A percentile compares a stretch with the other conserved stretches of the same genome.
Conservation (phyloP, 1,284 basidiomycete genomes). For the Trichosporon sp. region DNA sequence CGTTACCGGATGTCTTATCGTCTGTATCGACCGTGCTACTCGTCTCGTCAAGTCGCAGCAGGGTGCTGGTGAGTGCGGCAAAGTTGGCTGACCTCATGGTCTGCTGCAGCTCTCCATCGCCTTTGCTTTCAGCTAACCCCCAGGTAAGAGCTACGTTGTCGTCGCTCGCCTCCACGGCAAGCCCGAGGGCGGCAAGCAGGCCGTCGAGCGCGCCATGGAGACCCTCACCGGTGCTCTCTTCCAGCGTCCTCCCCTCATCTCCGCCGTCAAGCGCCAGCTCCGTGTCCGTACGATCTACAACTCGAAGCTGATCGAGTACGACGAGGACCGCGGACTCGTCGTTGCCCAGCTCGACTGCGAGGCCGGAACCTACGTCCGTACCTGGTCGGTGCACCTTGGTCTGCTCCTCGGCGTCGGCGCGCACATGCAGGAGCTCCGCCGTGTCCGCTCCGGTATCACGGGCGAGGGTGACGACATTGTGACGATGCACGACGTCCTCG, state of each 20-base stretch:
- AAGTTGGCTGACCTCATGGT: background rate
- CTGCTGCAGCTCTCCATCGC: background rate
- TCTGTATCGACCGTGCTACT: constrained; percentile 99
- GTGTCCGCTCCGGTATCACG: constrained; percentile 92
- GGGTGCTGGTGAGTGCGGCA: constrained; percentile 56
- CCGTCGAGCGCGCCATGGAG: constrained; percentile 71
- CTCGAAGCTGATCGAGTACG: constrained; percentile 92
- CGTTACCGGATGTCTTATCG: constrained; percentile 97
- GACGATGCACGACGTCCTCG: constrained; percentile 99
- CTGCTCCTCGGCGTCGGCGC: constrained; percentile 92
- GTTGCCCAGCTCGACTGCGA: constrained; percentile 99
- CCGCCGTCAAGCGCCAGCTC: constrained; percentile 97
- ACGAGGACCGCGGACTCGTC: constrained; percentile 92
- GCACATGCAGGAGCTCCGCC: constrained; percentile 97
- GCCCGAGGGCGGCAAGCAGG: constrained; percentile 77
- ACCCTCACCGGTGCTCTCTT: constrained; percentile 97
- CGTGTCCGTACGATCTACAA: constrained; percentile 97
- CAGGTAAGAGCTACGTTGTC: constrained; percentile 88
- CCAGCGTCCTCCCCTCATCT: constrained; percentile 97
- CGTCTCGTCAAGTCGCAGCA: constrained; percentile 74
- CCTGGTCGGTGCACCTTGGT: constrained; percentile 94
- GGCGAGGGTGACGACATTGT: constrained; percentile 98
- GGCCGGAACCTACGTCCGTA: constrained; percentile 91
- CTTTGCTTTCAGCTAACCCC: background rate
- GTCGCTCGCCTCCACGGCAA: constrained; percentile 86